Percentiles rank a stretch among this genome's conserved stretches.
Evolutionary conservation across 1,284 basidiomycete genomes (phyloP).

Genomic region (Amylostereum chailletii): DNA sequence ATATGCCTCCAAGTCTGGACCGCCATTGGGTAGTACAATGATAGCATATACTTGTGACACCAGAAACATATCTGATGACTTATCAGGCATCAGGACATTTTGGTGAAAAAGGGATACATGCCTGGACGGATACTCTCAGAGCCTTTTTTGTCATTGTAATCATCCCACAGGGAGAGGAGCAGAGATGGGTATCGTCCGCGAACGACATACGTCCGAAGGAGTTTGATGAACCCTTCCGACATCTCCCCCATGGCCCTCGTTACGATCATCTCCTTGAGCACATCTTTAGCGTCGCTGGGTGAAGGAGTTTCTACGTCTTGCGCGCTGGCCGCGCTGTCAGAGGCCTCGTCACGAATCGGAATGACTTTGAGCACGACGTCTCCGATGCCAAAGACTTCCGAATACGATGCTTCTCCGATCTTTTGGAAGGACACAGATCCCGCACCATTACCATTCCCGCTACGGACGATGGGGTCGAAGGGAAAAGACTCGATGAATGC

Average conservation of each 20-base stretch:
- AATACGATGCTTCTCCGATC: constrained; percentile 94
- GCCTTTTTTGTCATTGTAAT: constrained; percentile 61
- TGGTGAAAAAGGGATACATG: constrained; percentile 24
- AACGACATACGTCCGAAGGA: constrained; percentile 79
- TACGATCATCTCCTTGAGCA: constrained; percentile 82
- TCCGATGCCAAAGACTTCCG: constrained; percentile 90
- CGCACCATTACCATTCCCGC: constrained; percentile 13
- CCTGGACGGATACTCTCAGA: constrained; percentile 85
- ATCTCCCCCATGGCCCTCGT: constrained; percentile 71
- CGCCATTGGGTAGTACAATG: constrained; percentile 84
- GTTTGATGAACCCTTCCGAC: constrained; percentile 69
- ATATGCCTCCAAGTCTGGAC: constrained; percentile 82
- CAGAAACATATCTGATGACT: constrained; percentile 54
- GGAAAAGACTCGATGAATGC: constrained; percentile 74
- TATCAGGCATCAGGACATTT: neutral
- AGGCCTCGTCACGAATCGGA: constrained; percentile 52
- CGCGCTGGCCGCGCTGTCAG: constrained; percentile 2
- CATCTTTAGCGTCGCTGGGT: constrained; percentile 65
- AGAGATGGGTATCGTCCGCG: constrained; percentile 74
- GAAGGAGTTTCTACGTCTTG: constrained; percentile 49
- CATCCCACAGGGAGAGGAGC: constrained; percentile 82
- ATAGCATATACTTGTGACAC: constrained; percentile 79
- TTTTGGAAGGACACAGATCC: constrained; percentile 48
- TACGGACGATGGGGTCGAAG: constrained; percentile 50
- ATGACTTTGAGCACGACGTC: constrained; percentile 85